A percentile compares a stretch with the other conserved stretches of the same genome.
phyloP scores from a whole-genome alignment of 345 rosid genomes.

The Arabis hirsuta region DNA sequence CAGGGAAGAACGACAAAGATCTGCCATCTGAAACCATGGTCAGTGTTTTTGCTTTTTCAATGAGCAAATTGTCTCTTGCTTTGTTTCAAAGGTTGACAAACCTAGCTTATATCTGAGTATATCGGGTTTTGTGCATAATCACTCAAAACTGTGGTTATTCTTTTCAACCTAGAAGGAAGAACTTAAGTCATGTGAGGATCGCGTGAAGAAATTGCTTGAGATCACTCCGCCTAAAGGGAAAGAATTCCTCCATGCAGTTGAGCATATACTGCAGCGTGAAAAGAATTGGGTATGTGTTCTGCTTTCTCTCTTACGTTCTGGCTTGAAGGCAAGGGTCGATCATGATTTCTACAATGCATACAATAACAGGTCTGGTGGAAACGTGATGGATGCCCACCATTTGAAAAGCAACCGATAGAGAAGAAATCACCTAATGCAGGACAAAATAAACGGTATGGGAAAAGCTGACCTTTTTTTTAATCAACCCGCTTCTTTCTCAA shows the following conservation, averaged over 20 bases:
- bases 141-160: slow-evolving; percentile 15
- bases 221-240: slow-evolving; percentile 94
- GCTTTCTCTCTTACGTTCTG: slow-evolving; percentile 26
- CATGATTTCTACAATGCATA: slow-evolving; percentile 24
- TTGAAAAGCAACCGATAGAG: slow-evolving; percentile 88
- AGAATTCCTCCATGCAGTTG: slow-evolving; percentile 77
- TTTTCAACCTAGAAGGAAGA: slow-evolving; percentile 76
- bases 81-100: slow-evolving; percentile 28
- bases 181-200: slow-evolving; percentile 83
- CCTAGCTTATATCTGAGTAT: slow-evolving; percentile 10
- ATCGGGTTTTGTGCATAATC: slow-evolving; percentile 1
- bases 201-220: slow-evolving; percentile 85
- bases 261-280: slow-evolving; percentile 91
- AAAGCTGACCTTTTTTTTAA: not conserved
- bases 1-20: slow-evolving; percentile 96
- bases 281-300: slow-evolving; percentile 82
- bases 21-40: slow-evolving; percentile 93
- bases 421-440: slow-evolving; percentile 67
- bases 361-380: slow-evolving; percentile 93
- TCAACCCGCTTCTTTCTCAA: slow-evolving; percentile 2
- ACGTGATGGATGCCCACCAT: slow-evolving; percentile 96
- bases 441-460: slow-evolving; percentile 69
- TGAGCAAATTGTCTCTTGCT: slow-evolving; percentile 21
- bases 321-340: slow-evolving; percentile 8
- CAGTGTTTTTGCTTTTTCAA: slow-evolving; percentile 47